Evolutionary conservation across 768 basidiomycete species (phyloP).

Genomic region (Suillus alpinus): DNA sequence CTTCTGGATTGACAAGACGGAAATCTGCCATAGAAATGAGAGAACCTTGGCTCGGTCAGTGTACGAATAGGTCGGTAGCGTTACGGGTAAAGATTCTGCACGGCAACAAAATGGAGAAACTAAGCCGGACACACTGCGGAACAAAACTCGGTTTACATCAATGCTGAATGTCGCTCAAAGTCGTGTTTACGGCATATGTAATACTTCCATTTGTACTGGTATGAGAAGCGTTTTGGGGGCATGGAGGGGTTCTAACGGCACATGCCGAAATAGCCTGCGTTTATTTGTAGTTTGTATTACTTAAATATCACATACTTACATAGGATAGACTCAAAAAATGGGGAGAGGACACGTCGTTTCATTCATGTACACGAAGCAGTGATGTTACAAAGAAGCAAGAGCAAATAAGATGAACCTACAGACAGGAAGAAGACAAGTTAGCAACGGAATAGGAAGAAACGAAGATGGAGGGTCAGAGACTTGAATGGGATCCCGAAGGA

Average conservation of each 20-base stretch:
- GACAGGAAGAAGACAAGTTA: conserved; percentile 13
- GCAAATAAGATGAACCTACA: not conserved
- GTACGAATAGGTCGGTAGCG: not conserved
- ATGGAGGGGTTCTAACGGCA: not conserved
- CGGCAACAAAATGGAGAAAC: not conserved
- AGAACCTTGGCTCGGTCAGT: not conserved
- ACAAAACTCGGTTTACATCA: not conserved
- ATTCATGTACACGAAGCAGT: not conserved
- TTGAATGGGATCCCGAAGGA: conserved; percentile 79
- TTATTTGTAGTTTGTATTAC: not conserved
- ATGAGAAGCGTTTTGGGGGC: not conserved
- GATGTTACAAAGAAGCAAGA: not conserved
- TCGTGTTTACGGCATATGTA: not conserved
- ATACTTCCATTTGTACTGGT: not conserved
- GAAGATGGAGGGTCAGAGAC: conserved; percentile 53
- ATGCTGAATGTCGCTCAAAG: not conserved
- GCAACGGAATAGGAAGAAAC: conserved; percentile 7
- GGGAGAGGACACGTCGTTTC: not conserved
- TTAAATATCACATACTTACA: not conserved
- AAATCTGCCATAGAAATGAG: conserved; percentile 55
- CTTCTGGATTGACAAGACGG: conserved; percentile 68
- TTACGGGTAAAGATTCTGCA: not conserved
- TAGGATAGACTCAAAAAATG: not conserved
- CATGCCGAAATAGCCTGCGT: not conserved
- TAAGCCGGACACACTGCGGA: not conserved